These are phyloP conservation scores for Fraxinus americana DNA, from an alignment of 257 asterid genomes.

Conservation along the genomic window DNA sequence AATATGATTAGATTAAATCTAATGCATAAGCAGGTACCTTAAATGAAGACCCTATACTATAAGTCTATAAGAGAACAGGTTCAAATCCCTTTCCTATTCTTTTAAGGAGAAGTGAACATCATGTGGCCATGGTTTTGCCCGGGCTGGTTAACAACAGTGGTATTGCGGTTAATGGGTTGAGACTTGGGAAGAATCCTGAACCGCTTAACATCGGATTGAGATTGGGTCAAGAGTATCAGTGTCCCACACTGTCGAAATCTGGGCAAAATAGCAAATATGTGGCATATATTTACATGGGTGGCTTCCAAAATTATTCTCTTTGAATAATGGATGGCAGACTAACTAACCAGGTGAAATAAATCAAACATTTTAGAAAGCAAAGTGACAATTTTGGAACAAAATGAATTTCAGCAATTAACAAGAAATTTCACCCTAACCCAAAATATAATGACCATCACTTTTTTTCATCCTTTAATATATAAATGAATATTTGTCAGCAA, in stretches of 20 bases:
- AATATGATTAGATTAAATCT: background rate
- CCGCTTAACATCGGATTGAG: background rate
- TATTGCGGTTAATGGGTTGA: background rate
- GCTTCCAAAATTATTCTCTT: background rate
- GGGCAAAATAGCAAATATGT: background rate
- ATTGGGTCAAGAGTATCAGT: background rate
- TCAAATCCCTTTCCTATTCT: background rate
- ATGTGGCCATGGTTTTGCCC: background rate
- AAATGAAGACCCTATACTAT: background rate
- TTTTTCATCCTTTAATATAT: background rate
- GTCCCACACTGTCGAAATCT: background rate
- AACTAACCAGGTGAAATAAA: background rate
- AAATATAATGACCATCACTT: background rate
- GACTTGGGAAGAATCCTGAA: background rate
- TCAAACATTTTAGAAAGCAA: background rate
- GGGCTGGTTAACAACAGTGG: background rate
- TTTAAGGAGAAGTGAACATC: background rate
- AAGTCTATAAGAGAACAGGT: background rate
- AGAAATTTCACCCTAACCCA: background rate
- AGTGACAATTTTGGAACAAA: background rate
- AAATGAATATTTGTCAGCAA: background rate
- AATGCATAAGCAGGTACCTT: background rate
- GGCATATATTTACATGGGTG: background rate
- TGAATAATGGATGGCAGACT: background rate
- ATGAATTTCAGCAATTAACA: background rate